Evolutionary conservation across 2,329 filamentous ascomycete species (phyloP).

Genomic region (Exophiala calicioides): DNA sequence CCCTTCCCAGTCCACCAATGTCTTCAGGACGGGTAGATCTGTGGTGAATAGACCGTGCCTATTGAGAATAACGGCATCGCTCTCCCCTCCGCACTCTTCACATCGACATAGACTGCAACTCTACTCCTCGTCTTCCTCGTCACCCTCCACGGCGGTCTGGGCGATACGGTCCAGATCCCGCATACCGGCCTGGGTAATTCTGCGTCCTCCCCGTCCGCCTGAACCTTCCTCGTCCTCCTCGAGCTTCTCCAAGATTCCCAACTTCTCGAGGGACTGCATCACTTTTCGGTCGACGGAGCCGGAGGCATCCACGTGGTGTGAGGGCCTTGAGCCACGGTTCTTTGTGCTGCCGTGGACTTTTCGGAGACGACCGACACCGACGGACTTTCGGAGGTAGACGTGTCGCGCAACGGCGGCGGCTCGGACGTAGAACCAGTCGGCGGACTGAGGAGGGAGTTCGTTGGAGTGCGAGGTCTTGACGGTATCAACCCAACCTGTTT

Average conservation of each 20-base stretch:
- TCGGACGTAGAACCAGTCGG: slow-evolving; percentile 92
- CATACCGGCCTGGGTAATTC: slow-evolving; percentile 97
- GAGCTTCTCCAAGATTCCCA: slow-evolving; percentile 85
- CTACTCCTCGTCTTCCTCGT: slow-evolving; percentile 63
- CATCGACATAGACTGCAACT: slow-evolving; percentile 8
- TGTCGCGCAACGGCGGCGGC: slow-evolving; percentile 94
- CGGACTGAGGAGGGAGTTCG: slow-evolving; percentile 96
- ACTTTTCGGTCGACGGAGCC: slow-evolving; percentile 97
- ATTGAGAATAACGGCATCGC: neutral
- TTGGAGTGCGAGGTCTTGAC: slow-evolving; percentile 97
- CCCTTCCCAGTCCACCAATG: no score
- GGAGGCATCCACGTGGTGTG: slow-evolving; percentile 92
- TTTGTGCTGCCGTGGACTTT: slow-evolving; percentile 95
- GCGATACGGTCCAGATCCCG: slow-evolving; percentile 97
- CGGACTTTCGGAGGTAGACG: slow-evolving; percentile 99
- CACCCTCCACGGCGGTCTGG: slow-evolving; percentile 74
- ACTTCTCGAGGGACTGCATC: slow-evolving; percentile 97
- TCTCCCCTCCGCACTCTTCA: neutral
- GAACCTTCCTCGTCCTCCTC: slow-evolving; percentile 76
- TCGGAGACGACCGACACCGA: slow-evolving; percentile 95
- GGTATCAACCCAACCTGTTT: slow-evolving; percentile 92
- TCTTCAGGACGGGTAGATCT: no score
- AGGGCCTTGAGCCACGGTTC: slow-evolving; percentile 92
- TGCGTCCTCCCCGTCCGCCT: slow-evolving; percentile 96
- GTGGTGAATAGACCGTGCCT: no score